These are phyloP conservation scores for Zygoascus bituminiphila DNA, from an alignment of 805 yeast genomes.

Conservation along the genomic window DNA sequence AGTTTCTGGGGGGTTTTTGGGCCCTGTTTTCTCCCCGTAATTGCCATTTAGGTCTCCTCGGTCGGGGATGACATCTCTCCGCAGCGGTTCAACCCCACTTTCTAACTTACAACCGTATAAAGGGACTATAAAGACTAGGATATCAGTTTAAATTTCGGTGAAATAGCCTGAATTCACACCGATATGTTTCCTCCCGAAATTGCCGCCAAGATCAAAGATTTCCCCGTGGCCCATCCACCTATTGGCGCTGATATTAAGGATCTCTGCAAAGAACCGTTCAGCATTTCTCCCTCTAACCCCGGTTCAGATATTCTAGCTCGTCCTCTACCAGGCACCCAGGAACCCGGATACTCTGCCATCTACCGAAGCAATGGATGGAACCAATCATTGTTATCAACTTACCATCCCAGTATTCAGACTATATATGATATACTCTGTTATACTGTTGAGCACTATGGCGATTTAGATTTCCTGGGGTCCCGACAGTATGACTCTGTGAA, in stretches of 20 bases:
- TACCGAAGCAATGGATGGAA: conserved; percentile 39
- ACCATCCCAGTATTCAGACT: conserved; percentile 34
- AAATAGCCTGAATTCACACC: no score
- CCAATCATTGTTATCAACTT: conserved; percentile 23
- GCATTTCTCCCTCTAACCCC: background rate
- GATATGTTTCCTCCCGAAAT: conserved; percentile 9
- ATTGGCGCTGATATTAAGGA: background rate
- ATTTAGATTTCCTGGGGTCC: conserved; percentile 33
- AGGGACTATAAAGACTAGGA: background rate
- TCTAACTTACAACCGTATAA: background rate
- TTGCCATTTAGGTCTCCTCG: no score
- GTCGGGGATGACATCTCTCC: no score
- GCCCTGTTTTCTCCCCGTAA: no score
- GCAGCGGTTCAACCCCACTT: background rate
- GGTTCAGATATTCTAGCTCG: conserved; percentile 19
- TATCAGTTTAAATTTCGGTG: no score
- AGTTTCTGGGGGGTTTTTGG: no score
- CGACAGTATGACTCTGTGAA: conserved; percentile 31
- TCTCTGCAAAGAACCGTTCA: background rate
- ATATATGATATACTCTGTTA: conserved; percentile 30
- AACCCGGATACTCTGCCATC: conserved; percentile 43
- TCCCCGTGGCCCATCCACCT: background rate
- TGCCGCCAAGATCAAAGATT: conserved; percentile 6
- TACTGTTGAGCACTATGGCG: conserved; percentile 23
- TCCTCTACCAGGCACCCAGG: conserved; percentile 33